These are phyloP conservation scores for Chenopodium quinoa DNA, from an alignment of 148 eudicot genomes.

Conservation along the genomic window DNA sequence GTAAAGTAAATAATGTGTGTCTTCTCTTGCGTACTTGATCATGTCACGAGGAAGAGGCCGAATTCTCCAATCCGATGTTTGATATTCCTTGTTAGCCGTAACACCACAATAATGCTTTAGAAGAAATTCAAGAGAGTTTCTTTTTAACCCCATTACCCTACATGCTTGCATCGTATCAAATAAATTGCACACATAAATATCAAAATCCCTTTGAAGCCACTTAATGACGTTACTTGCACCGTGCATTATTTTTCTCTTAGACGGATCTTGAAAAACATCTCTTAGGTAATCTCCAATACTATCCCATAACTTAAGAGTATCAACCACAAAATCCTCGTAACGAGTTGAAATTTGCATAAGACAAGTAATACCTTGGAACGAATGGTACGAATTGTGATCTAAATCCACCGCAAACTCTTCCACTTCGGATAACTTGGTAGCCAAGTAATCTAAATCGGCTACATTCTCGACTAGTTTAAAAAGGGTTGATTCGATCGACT, in stretches of 20 bases:
- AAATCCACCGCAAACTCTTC: conserved; percentile 21
- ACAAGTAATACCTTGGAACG: conserved; percentile 18
- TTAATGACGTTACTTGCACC: conserved; percentile 13
- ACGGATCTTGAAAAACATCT: background rate
- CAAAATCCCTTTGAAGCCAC: conserved; percentile 26
- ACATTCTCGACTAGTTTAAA: background rate
- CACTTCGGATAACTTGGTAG: background rate
- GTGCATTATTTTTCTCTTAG: conserved; percentile 21
- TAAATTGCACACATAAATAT: conserved; percentile 16
- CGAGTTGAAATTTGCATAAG: conserved; percentile 27
- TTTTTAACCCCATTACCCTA: background rate
- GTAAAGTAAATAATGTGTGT: conserved; percentile 9
- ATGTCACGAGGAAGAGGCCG: conserved; percentile 10
- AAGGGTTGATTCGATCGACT: background rate
- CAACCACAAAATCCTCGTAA: conserved; percentile 8
- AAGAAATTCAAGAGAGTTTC: background rate
- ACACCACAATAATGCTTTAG: background rate
- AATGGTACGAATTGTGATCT: conserved; percentile 6
- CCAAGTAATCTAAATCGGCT: background rate
- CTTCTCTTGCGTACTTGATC: conserved; percentile 19
- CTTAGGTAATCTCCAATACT: background rate
- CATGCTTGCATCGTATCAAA: conserved; percentile 26
- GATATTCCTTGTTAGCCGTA: background rate
- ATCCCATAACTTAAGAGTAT: background rate
- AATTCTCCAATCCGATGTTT: conserved; percentile 14